Percentiles rank a stretch among this genome's conserved stretches.
Evolutionary conservation across 495 filamentous ascomycete genomes (phyloP).

Genomic region (Neurospora sp.): DNA sequence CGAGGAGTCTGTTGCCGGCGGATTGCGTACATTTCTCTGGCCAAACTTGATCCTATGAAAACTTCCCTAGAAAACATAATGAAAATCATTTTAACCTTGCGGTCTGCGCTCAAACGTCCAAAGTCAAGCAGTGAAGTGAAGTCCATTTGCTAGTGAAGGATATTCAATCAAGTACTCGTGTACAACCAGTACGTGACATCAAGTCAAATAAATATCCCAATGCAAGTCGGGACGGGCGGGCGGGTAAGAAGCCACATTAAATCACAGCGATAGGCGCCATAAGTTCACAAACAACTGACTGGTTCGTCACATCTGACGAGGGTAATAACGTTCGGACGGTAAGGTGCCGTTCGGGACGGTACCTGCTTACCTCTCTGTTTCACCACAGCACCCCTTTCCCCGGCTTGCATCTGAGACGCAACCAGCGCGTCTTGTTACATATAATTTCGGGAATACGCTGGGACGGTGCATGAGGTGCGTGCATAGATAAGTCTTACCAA

Average conservation of each 20-base stretch:
- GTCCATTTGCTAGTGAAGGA: neutral
- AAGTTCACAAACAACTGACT: neutral
- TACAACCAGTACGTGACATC: neutral
- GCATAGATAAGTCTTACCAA: neutral
- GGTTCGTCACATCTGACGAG: neutral
- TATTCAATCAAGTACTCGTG: neutral
- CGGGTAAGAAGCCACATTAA: neutral
- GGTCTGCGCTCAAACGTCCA: neutral
- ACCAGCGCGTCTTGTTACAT: neutral
- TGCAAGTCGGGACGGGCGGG: neutral
- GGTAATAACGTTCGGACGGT: neutral
- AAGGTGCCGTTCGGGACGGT: neutral
- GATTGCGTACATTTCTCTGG: slow-evolving; percentile 26
- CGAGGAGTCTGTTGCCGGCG: slow-evolving; percentile 13
- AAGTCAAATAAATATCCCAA: neutral
- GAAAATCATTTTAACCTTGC: too few relatives aligned
- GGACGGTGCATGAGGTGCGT: neutral
- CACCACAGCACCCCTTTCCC: neutral
- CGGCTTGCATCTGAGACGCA: neutral
- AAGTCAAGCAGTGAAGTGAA: neutral
- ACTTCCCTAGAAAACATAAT: neutral
- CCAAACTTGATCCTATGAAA: neutral
- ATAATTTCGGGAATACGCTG: neutral
- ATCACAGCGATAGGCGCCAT: neutral
- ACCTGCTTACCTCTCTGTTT: neutral